Evolutionary conservation across 768 basidiomycete genomes (phyloP).

Genomic region (Austroboletus eburneus): DNA sequence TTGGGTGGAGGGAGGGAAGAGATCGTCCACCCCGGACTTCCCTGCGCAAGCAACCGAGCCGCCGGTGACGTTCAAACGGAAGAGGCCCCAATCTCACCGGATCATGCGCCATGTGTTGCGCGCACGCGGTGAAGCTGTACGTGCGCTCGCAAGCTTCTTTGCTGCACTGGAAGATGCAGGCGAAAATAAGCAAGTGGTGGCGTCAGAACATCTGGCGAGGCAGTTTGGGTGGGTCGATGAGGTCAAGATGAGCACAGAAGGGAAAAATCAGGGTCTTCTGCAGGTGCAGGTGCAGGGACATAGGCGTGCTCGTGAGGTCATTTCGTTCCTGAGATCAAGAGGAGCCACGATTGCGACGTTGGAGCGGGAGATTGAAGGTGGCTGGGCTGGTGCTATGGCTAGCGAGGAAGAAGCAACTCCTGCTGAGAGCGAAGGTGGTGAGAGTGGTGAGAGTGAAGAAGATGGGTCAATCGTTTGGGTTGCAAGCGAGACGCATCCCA

Average conservation of each 20-base stretch:
- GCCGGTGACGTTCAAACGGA: slow-evolving; percentile 29
- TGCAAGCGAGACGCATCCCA: slow-evolving; percentile 11
- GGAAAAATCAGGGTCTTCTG: slow-evolving; percentile 24
- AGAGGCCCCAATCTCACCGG: slow-evolving; percentile 68
- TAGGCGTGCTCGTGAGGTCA: slow-evolving; percentile 67
- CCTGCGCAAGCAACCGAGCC: slow-evolving; percentile 35
- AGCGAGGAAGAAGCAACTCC: slow-evolving; percentile 45
- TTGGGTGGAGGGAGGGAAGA: slow-evolving; percentile 58
- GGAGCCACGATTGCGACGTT: slow-evolving; percentile 69
- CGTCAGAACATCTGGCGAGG: slow-evolving; percentile 46
- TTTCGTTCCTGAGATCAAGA: slow-evolving; percentile 59
- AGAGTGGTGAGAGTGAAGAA: slow-evolving; percentile 24
- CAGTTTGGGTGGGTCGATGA: slow-evolving; percentile 40
- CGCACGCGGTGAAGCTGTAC: slow-evolving; percentile 78
- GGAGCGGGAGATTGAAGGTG: slow-evolving; percentile 45
- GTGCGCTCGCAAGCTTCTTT: slow-evolving; percentile 70
- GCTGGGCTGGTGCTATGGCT: slow-evolving; percentile 63
- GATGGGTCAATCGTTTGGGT: slow-evolving; percentile 32
- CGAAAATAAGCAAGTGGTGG: slow-evolving; percentile 44
- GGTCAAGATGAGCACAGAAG: slow-evolving; percentile 15
- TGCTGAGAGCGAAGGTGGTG: slow-evolving; percentile 19
- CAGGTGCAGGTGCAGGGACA: slow-evolving; percentile 41
- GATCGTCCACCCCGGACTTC: slow-evolving; percentile 24
- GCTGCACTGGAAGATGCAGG: slow-evolving; percentile 53
- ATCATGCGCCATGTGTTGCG: slow-evolving; percentile 88